phyloP scores from a whole-genome alignment of 192 early-diverging fungal genomes.

The Pilaira anomala region DNA sequence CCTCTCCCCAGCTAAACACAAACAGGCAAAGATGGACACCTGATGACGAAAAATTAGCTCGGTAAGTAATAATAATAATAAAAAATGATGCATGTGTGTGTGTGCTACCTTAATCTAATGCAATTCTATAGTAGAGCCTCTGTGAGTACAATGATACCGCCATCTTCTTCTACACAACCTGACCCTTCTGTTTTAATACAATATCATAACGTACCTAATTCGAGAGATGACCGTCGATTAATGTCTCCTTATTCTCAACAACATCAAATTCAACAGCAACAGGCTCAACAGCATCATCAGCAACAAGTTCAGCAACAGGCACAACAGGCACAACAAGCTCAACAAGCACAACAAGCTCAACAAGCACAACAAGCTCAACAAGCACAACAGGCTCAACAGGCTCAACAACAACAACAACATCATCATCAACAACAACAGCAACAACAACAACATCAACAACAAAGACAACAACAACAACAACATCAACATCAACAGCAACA shows the following conservation, averaged over 20 bases:
- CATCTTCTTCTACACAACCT: slow-evolving; percentile 2
- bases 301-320: neutral
- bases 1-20: neutral
- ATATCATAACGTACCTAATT: slow-evolving; percentile 18
- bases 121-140: too few species aligned
- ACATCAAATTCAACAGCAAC: neutral
- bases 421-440: slow-evolving; percentile 11
- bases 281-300: neutral
- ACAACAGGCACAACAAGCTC: slow-evolving; percentile 7
- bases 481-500: neutral
- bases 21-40: slow-evolving; percentile 54
- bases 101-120: too few species aligned
- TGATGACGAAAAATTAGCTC: slow-evolving; percentile 72
- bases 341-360: neutral
- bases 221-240: neutral
- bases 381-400: too few species aligned
- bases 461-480: slow-evolving; percentile 12
- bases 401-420: neutral
- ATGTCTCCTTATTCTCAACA: slow-evolving; percentile 9
- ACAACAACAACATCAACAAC: neutral
- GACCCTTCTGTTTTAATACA: slow-evolving; percentile 34
- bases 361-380: slow-evolving; percentile 16
- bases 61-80: slow-evolving; percentile 18
- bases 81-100: too few species aligned
- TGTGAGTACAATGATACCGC: neutral